These are phyloP conservation scores for Handroanthus guayacan DNA, from an alignment of 257 asterid genomes.

Conservation along the genomic window DNA sequence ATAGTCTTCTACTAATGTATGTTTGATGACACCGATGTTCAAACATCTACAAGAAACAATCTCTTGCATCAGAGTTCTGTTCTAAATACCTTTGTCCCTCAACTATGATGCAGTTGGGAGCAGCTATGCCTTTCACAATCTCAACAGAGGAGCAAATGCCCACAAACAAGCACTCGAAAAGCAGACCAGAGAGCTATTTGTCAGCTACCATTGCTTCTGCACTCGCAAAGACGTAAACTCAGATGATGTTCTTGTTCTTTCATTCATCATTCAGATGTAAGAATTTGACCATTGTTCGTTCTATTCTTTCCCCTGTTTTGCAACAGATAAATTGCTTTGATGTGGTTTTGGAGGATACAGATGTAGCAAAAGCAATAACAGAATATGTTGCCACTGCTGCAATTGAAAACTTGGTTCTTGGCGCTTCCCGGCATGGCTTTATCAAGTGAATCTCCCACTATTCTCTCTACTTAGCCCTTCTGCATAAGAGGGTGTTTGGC, in stretches of 20 bases:
- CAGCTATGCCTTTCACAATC: slow-evolving; percentile 33
- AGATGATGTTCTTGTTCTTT: not conserved
- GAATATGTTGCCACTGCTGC: slow-evolving; percentile 75
- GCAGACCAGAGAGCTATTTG: slow-evolving; percentile 63
- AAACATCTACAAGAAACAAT: not conserved
- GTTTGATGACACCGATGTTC: not conserved
- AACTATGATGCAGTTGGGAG: slow-evolving; percentile 55
- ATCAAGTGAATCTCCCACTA: slow-evolving; percentile 58
- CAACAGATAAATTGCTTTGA: slow-evolving; percentile 73
- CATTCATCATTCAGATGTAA: too few relatives aligned
- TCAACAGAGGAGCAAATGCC: slow-evolving; percentile 39
- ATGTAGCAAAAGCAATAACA: slow-evolving; percentile 65
- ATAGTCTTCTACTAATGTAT: not conserved
- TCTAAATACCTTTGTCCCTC: not conserved
- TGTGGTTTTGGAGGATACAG: slow-evolving; percentile 69
- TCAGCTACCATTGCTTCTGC: slow-evolving; percentile 82
- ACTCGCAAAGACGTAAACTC: slow-evolving; percentile 76
- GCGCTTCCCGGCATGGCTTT: slow-evolving; percentile 79
- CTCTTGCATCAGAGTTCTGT: not conserved
- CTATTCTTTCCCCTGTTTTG: not conserved
- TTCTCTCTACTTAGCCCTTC: not conserved
- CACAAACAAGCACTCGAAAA: slow-evolving; percentile 53
- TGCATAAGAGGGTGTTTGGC: not conserved
- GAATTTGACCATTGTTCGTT: not conserved
- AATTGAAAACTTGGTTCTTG: slow-evolving; percentile 79